Conservation (phyloP, 2,329 filamentous ascomycete species). For the Beauveria medogensis region DNA sequence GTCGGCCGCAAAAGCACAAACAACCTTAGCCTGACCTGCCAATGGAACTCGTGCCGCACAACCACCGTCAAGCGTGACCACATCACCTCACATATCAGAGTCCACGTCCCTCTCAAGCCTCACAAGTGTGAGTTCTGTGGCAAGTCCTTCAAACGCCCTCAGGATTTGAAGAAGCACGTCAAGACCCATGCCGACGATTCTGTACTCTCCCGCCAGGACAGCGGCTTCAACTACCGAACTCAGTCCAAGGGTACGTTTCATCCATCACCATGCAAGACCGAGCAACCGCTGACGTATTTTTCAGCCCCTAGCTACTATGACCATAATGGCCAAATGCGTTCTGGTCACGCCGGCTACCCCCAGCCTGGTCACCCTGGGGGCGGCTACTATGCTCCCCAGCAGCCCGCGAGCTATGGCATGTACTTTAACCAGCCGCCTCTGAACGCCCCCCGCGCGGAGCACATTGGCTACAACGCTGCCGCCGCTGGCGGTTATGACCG, state of each 20-base stretch:
- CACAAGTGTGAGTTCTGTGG: conserved; percentile 99
- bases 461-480: conserved; percentile 52
- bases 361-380: conserved; percentile 39
- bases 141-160: conserved; percentile 97
- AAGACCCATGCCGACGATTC: conserved; percentile 98
- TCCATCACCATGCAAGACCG: conserved; percentile 5
- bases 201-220: conserved; percentile 53
- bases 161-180: conserved; percentile 98
- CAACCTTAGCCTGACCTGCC: conserved; percentile 93
- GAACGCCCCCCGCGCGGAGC: conserved; percentile 47
- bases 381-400: conserved; percentile 52
- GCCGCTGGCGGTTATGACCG: conserved; percentile 54
- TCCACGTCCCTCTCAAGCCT: conserved; percentile 97
- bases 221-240: conserved; percentile 46
- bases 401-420: conserved; percentile 56
- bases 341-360: conserved; percentile 45
- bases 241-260: conserved; percentile 39
- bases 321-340: conserved; percentile 56
- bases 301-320: conserved; percentile 51
- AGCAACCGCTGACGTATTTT: background rate
- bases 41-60: conserved; percentile 93
- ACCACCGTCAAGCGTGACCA: conserved; percentile 98
- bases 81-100: conserved; percentile 97
- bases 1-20: conserved; percentile 98
- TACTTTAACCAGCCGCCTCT: conserved; percentile 65